Evolutionary conservation across 2,329 filamentous ascomycete genomes (phyloP).

Genomic region (Bipolaris sorokiniana): DNA sequence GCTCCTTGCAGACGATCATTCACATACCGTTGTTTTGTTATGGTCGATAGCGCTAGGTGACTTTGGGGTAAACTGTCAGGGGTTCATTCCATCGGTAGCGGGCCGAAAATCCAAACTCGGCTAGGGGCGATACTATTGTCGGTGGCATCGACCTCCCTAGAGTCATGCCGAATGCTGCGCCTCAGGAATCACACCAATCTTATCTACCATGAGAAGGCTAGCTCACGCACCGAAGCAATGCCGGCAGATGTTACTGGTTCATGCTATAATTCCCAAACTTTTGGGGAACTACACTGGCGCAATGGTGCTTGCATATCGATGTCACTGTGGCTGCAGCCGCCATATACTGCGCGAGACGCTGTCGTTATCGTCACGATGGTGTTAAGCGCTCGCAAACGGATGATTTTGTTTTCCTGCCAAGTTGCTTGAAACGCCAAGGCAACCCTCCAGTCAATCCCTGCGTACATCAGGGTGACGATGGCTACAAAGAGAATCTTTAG

Average conservation of each 20-base stretch:
- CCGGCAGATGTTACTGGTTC: background rate
- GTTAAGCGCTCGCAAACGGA: background rate
- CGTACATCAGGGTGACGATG: constrained; percentile 12
- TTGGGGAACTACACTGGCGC: background rate
- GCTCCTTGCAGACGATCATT: background rate
- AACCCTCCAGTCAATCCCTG: constrained; percentile 8
- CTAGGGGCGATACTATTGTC: constrained; percentile 9
- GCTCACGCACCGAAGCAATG: constrained; percentile 1
- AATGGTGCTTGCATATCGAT: background rate
- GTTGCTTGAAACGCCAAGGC: constrained; percentile 18
- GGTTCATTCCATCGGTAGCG: constrained; percentile 9
- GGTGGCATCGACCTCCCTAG: constrained; percentile 7
- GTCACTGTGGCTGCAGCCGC: background rate
- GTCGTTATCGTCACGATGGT: background rate
- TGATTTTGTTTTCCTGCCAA: constrained; percentile 4
- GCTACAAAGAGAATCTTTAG: constrained; percentile 8
- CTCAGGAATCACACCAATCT: constrained; percentile 3
- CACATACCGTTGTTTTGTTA: constrained; percentile 8
- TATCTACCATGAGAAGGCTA: background rate
- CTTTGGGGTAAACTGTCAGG: constrained; percentile 1
- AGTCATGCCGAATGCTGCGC: constrained; percentile 14
- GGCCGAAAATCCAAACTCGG: constrained; percentile 9
- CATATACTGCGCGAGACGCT: background rate
- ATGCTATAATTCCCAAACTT: background rate
- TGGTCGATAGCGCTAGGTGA: constrained; percentile 8